phyloP scores from a whole-genome alignment of 2,329 filamentous ascomycete species.

The Eurotiales sp. region DNA sequence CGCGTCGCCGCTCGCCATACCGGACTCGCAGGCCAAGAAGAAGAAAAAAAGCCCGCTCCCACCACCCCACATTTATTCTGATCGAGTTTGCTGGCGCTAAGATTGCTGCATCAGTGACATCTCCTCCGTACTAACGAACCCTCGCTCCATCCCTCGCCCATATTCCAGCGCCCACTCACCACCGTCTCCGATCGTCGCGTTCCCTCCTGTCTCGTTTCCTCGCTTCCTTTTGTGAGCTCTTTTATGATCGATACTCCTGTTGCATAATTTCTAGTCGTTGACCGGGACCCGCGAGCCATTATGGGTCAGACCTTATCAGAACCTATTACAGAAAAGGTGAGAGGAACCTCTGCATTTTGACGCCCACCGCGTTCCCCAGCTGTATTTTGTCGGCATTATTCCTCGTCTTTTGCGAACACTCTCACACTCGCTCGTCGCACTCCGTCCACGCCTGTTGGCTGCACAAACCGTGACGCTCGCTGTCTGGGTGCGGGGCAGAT shows the following conservation, averaged over 20 bases:
- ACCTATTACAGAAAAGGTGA: constrained; percentile 98
- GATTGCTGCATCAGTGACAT: constrained; percentile 15
- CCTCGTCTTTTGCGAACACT: neutral
- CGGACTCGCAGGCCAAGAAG: neutral
- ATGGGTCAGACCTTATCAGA: constrained; percentile 99
- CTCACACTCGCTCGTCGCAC: constrained; percentile 17
- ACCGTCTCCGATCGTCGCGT: neutral
- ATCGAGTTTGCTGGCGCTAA: constrained; percentile 24
- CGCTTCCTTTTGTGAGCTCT: neutral
- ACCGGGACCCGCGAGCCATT: constrained; percentile 35
- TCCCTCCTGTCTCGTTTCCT: neutral
- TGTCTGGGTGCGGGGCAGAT: constrained; percentile 15
- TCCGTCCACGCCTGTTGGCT: constrained; percentile 20
- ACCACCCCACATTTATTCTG: constrained; percentile 12
- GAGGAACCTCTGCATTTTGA: constrained; percentile 32
- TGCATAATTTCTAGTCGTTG: constrained; percentile 18
- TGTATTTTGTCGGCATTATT: neutral
- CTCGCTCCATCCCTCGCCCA: neutral
- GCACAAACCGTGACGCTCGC: constrained; percentile 6
- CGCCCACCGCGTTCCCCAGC: constrained; percentile 9
- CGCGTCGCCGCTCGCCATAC: neutral
- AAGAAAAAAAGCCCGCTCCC: constrained; percentile 7
- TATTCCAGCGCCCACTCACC: constrained; percentile 2
- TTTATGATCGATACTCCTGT: constrained; percentile 21
- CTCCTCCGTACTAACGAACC: no score